Conservation (phyloP, 129 eudicot genomes). For the Flaveria bidentis region DNA sequence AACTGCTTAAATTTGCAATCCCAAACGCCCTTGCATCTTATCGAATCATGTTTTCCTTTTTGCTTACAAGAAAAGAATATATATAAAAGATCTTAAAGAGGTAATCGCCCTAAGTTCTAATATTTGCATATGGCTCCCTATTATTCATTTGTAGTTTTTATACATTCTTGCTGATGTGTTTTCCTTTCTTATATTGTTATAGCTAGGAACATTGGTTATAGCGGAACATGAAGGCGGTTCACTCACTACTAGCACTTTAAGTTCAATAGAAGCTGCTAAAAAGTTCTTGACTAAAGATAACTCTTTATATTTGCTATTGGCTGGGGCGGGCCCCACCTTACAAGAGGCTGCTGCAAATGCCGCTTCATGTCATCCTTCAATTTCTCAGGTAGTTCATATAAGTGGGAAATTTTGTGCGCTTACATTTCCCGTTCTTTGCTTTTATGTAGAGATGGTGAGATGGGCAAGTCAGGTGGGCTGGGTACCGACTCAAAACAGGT, state of each 20-base stretch:
- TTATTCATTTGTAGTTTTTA: conserved; percentile 10
- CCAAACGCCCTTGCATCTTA: background rate
- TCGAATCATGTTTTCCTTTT: conserved; percentile 1
- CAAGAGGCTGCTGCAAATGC: conserved; percentile 86
- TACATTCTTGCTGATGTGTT: conserved; percentile 15
- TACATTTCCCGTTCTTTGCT: background rate
- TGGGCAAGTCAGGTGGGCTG: background rate
- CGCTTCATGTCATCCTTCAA: conserved; percentile 79
- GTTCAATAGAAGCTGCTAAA: conserved; percentile 85
- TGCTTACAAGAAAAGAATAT: background rate
- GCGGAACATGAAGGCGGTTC: conserved; percentile 92
- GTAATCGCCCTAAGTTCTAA: background rate
- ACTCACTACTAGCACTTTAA: conserved; percentile 63
- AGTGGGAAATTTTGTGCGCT: background rate
- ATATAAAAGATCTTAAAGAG: conserved; percentile 4
- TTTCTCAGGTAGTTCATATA: conserved; percentile 60
- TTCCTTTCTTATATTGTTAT: background rate
- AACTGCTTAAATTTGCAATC: background rate
- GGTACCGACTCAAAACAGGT: background rate
- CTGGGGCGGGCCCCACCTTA: conserved; percentile 84
- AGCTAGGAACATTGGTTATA: conserved; percentile 92
- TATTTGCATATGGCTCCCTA: background rate
- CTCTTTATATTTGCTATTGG: conserved; percentile 71
- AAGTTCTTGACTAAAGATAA: conserved; percentile 57
- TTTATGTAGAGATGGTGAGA: background rate